Base-by-base conservation (phyloP, 1,139 yeast genomes). In the Nakaseomyces nivariensis region DNA sequence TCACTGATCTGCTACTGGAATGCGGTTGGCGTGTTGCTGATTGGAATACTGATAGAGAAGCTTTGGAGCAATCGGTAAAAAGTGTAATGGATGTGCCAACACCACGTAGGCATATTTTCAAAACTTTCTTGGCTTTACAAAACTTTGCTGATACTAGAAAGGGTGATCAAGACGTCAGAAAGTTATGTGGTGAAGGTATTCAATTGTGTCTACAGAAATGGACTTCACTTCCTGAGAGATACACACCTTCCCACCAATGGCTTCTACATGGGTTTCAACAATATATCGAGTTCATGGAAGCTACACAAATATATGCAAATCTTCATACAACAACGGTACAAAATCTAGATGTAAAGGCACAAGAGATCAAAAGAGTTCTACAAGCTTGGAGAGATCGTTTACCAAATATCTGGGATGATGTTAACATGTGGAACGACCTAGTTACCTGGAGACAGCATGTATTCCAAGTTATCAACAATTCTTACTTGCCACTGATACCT, bases 1-100 rank as follows among this genome's bases (percentile, higher is more conserved):
- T 90, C 63, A 88, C 97, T 0, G 99, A 94, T 63, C 73, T 94
- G 57, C 71, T 94, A 38, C 73, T 94, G 29, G 99, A 94, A 68
- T 94, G 99, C 74, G 98, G 97, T 44, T 94, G 99, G 99, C 76
- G 98, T 64, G 96, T 92, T 46, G 97, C 98, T 6, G 97, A 94
- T 62, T 94, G 99, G 99, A 85, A 85, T 54, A 83, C 95, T 22
- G 98, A 94, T 60, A 77, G 94, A 56, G 98, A 90, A 54, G 92
- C 97, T 0, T 73, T 94, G 46, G 97, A 90, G 62, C 96, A 88
- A 64, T 85, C 96, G 0, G 95, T 92, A 34, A 87, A 89, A 66
- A 86, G 94, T 48, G 96, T 92, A 2, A 89, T 92, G 96, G 99
- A 94, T 68, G 97, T 89, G 32, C 98, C 98, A 9, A 92, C 98